Conservation (phyloP, 2,329 filamentous ascomycete species). For the Exophiala oligosperma region DNA sequence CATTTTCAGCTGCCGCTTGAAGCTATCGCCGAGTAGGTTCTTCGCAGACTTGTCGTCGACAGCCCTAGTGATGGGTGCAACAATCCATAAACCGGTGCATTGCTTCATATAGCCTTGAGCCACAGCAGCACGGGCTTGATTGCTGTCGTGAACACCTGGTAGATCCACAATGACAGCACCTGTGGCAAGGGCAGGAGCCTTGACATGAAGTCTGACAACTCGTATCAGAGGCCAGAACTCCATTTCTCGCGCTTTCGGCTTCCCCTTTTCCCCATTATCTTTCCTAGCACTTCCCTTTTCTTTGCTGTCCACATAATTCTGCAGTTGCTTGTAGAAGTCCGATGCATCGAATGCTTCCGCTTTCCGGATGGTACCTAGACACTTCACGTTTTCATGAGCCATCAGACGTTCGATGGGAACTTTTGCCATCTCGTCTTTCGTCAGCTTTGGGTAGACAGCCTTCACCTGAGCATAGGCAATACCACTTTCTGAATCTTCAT, state of each 20-base stretch:
- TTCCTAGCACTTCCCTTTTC: conserved; percentile 44
- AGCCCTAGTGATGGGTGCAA: conserved; percentile 61
- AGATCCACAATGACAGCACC: conserved; percentile 60
- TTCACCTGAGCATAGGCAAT: conserved; percentile 45
- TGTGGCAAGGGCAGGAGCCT: conserved; percentile 52
- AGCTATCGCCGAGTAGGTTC: conserved; percentile 55
- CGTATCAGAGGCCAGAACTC: conserved; percentile 45
- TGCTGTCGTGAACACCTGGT: conserved; percentile 61
- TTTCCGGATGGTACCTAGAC: conserved; percentile 50
- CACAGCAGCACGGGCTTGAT: conserved; percentile 59
- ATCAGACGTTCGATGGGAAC: conserved; percentile 45
- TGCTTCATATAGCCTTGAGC: conserved; percentile 61
- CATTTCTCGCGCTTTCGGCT: conserved; percentile 36
- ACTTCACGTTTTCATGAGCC: conserved; percentile 38
- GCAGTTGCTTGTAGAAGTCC: conserved; percentile 49
- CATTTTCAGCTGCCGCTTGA: conserved; percentile 60
- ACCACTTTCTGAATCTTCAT: conserved; percentile 47
- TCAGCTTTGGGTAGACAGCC: conserved; percentile 39
- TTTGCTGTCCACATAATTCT: conserved; percentile 57
- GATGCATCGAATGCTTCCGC: conserved; percentile 41
- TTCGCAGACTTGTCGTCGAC: conserved; percentile 62
- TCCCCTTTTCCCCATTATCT: conserved; percentile 34
- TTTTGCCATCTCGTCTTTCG: conserved; percentile 42
- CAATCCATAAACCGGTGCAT: conserved; percentile 61
- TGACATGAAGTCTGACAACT: conserved; percentile 50